Evolutionary conservation across 1,284 basidiomycete species (phyloP), one percentile per base, ranked within the genome.

Genomic region (Fomitopsis betulina): DNA sequence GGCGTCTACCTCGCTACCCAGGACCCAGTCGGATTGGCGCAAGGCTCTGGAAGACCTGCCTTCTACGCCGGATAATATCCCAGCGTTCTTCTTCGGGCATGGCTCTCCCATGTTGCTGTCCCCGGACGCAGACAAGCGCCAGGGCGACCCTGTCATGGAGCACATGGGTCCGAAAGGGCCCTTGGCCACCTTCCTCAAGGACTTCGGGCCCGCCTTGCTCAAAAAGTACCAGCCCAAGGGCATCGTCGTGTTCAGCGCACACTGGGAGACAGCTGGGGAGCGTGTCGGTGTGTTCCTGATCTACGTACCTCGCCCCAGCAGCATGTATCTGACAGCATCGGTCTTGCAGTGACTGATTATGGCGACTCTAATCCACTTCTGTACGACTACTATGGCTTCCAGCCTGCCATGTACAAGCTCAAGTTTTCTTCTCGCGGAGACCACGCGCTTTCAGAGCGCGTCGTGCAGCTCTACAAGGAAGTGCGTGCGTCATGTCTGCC

Each of bases 241-340:
- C 12, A 86, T 91, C 58, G 81, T 91, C 2, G 87, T 91, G 1
- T 90, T 91, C 73, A 89, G 86, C 63, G 89, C 89, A 17, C 89
- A 91, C 65, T 91, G 88, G 88, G 89, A 92, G 65, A 85, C 86
- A 0, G 47, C 57, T 7, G 77, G 75, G 6, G 81, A 84, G 68
- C 78, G 79, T 43, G 72, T 83, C 50, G 84, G 85, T 83, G 65
- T 50, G 43, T 63, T 56, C 57, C 23, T 40, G 49, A 57, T 23
- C 42, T 12, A 39, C 32, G n/a, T 19, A 50, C 47, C 32, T 50
- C 47, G 27, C n/a, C 12, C 13, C 27, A n/a, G 7, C 33, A 10
- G 49, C 32, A 21, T 51, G 30, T 12, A 35, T 51, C 49, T 51
- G 49, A 51, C 49, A 37, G 19, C 15, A 33, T 51, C 33, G 32